Evolutionary conservation across 176 grass and related monocot species (phyloP).

Genomic region (Themeda triandra): DNA sequence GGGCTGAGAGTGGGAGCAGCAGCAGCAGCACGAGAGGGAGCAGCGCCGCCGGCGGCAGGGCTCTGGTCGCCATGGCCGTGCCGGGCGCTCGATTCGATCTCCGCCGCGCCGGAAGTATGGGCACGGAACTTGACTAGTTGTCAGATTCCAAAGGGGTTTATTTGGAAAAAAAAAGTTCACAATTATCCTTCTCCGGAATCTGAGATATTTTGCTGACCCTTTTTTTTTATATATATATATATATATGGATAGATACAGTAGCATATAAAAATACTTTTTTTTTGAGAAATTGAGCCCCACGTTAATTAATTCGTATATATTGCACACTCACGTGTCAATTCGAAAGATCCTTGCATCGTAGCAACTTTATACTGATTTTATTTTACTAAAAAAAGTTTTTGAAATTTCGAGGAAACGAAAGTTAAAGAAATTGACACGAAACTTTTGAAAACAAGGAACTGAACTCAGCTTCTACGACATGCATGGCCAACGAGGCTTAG

Average conservation of each 20-base stretch:
- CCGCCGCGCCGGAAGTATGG: conserved; percentile 29
- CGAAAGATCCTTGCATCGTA: neutral
- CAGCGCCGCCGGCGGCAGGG: conserved; percentile 18
- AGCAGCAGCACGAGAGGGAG: conserved; percentile 10
- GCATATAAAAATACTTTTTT: neutral
- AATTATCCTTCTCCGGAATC: neutral
- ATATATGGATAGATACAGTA: neutral
- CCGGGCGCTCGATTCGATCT: conserved; percentile 35
- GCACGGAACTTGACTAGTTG: conserved; percentile 22
- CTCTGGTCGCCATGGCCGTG: conserved; percentile 29
- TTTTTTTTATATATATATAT: neutral
- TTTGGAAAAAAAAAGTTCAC: neutral
- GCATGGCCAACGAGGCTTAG: no score
- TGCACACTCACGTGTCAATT: neutral
- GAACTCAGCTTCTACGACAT: neutral
- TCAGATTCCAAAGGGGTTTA: conserved; percentile 10
- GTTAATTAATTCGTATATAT: neutral
- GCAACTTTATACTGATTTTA: neutral
- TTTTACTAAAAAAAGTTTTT: neutral
- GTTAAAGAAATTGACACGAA: neutral
- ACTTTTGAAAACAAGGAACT: neutral
- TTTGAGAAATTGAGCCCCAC: neutral
- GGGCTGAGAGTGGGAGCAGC: conserved; percentile 28
- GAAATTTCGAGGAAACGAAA: neutral
- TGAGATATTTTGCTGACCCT: neutral